A percentile compares a stretch with the other conserved stretches of the same genome.
Conservation (phyloP, 2,329 filamentous ascomycete species). For the Epichloe sp. region DNA sequence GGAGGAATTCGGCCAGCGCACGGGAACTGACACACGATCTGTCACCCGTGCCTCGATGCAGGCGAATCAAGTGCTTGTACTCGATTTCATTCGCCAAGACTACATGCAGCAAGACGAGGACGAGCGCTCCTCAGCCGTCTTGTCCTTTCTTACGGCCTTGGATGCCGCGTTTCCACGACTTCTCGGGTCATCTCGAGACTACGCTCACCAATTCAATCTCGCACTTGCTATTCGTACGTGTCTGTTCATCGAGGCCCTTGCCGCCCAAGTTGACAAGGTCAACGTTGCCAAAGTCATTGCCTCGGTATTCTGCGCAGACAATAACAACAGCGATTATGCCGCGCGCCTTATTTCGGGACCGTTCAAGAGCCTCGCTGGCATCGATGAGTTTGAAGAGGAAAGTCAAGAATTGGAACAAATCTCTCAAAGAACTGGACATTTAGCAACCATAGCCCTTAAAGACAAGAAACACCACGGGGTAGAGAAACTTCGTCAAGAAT, state of each 20-base stretch:
- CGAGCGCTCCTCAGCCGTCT: conserved; percentile 6
- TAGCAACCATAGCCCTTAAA: not conserved
- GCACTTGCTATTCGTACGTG: conserved; percentile 26
- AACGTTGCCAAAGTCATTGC: conserved; percentile 13
- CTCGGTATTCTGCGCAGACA: conserved; percentile 17
- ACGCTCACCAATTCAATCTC: conserved; percentile 10
- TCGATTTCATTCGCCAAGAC: conserved; percentile 15
- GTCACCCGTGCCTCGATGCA: conserved; percentile 12
- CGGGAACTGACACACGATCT: not conserved
- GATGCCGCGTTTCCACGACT: conserved; percentile 18
- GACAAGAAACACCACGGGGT: conserved; percentile 6
- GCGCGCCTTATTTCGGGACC: conserved; percentile 11
- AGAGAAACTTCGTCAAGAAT: conserved; percentile 8
- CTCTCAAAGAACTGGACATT: not conserved
- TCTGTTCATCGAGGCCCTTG: conserved; percentile 18
- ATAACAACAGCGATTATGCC: conserved; percentile 1
- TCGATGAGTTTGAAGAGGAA: not conserved
- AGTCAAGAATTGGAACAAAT: not conserved
- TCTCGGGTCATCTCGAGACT: conserved; percentile 12
- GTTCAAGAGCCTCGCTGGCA: conserved; percentile 14
- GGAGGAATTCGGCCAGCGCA: not conserved
- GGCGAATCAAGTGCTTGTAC: conserved; percentile 23
- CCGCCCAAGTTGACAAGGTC: conserved; percentile 1
- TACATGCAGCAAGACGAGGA: conserved; percentile 4
- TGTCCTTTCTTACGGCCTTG: conserved; percentile 18